phyloP scores from a whole-genome alignment of 2,329 filamentous ascomycete species.

The Pseudogymnoascus sp. region DNA sequence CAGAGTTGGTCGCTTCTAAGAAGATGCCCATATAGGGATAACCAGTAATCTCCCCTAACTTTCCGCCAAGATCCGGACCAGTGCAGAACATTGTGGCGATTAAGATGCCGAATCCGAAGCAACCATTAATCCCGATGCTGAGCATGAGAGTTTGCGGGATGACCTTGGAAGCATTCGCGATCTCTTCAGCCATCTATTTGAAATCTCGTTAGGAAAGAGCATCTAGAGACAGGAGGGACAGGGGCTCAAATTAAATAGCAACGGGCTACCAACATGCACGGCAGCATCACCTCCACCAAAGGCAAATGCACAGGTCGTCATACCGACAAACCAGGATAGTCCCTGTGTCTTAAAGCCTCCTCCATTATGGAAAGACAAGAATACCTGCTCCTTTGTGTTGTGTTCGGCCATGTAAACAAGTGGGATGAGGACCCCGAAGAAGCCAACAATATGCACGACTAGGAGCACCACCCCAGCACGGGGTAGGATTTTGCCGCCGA shows the following conservation, averaged over 20 bases:
- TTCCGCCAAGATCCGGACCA: not conserved
- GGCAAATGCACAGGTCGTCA: slow-evolving; percentile 33
- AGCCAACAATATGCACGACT: slow-evolving; percentile 36
- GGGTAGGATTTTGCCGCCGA: slow-evolving; percentile 39
- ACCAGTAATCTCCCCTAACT: not conserved
- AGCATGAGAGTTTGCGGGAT: slow-evolving; percentile 17
- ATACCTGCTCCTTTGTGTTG: slow-evolving; percentile 32
- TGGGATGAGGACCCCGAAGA: slow-evolving; percentile 33
- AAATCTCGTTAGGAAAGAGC: not conserved
- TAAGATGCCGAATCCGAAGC: not conserved
- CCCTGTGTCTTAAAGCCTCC: slow-evolving; percentile 38
- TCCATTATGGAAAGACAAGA: slow-evolving; percentile 37
- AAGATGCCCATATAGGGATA: not conserved
- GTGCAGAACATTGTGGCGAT: not conserved
- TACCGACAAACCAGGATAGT: slow-evolving; percentile 39
- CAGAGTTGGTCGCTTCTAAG: not conserved
- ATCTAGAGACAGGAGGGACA: not conserved
- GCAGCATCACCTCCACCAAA: slow-evolving; percentile 28
- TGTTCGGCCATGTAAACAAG: slow-evolving; percentile 30
- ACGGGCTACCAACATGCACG: not conserved
- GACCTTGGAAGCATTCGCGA: slow-evolving; percentile 55
- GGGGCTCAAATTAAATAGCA: not conserved
- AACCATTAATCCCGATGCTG: not conserved
- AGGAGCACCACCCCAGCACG: slow-evolving; percentile 43
- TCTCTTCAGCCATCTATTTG: slow-evolving; percentile 41